Evolutionary conservation across 805 yeast species (phyloP), one percentile per base, ranked within the genome.

Genomic region (Teunomyces gatunensis): DNA sequence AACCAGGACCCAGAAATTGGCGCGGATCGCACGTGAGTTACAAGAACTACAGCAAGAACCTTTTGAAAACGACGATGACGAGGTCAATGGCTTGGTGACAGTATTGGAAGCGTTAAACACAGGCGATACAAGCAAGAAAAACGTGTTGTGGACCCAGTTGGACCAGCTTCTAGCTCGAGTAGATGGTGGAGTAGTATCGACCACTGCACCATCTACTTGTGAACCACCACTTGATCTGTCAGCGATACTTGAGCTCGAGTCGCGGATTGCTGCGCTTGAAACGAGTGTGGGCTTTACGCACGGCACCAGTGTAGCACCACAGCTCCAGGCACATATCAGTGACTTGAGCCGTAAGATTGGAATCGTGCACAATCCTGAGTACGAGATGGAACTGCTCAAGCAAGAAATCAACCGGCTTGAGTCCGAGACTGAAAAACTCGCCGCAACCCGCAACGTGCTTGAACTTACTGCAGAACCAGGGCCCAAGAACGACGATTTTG

Each of bases 21-120:
- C 62, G 6, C 50, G 80, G 37, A 67, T 76, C 25, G 53, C 61
- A 5, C 54, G 60, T 10, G 81, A 77, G 47, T 48, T 77, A 36
- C 60, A 60, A n/a, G 77, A 72, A 47, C 48, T 74, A 2, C 54
- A 61, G 41, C 46, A 54, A 18, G 33, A 28, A 6, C 13, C 15
- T 18, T 10, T 10, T n/a, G 41, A 27, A 34, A 17, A 34, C 15
- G 28, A 21, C 12, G 30, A 25, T 10, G 21, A 39, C 13, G 23
- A 37, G 15, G 47, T 42, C 35, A 17, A 17, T 7, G 39, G 28
- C 1, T 37, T 44, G 32, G 48, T 23, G 3, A 43, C 40, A 6
- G 9, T 47, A 7, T 46, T 44, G 15, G 46, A 45, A 27, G 42
- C 30, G n/a, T n/a, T 39, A 5, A 42, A 40, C 7, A 18, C 33